These are phyloP conservation scores for Fomes fomentarius DNA, from an alignment of 1,284 basidiomycete genomes.

Conservation along the genomic window DNA sequence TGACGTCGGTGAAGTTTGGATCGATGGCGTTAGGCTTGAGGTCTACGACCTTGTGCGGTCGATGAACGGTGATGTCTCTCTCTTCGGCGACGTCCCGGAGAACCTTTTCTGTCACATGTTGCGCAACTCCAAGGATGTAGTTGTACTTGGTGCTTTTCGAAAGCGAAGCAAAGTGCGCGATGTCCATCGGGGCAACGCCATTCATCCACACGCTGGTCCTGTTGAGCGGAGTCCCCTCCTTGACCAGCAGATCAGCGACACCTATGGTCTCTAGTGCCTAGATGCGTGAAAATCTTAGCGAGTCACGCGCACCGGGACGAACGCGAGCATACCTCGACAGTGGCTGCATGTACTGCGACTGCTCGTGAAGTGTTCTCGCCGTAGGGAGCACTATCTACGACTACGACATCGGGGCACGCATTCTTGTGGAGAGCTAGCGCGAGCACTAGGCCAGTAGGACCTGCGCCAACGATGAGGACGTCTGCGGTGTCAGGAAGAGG, in stretches of 20 bases:
- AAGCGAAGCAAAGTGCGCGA: slow-evolving; percentile 36
- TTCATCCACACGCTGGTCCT: slow-evolving; percentile 37
- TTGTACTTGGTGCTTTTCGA: slow-evolving; percentile 47
- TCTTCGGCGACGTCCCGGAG: slow-evolving; percentile 40
- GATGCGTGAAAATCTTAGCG: too few relatives aligned
- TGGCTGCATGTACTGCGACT: slow-evolving; percentile 34
- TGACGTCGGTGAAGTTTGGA: slow-evolving; percentile 39
- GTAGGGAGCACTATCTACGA: slow-evolving; percentile 47
- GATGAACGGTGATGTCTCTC: slow-evolving; percentile 36
- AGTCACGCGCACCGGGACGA: too few relatives aligned
- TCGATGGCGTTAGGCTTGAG: slow-evolving; percentile 26
- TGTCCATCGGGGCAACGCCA: slow-evolving; percentile 26
- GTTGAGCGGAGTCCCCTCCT: slow-evolving; percentile 40
- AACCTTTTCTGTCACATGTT: slow-evolving; percentile 49
- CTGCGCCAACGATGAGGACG: slow-evolving; percentile 52
- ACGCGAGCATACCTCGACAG: slow-evolving; percentile 30
- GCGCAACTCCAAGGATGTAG: slow-evolving; percentile 47
- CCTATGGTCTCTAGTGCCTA: slow-evolving; percentile 52
- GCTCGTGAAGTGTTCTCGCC: slow-evolving; percentile 34
- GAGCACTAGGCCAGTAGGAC: slow-evolving; percentile 46
- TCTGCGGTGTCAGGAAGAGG: slow-evolving; percentile 34
- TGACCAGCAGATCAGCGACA: slow-evolving; percentile 44
- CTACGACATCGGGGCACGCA: slow-evolving; percentile 44
- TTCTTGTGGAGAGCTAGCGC: slow-evolving; percentile 47
- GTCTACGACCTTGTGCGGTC: slow-evolving; percentile 40